Evolutionary conservation across 1,284 basidiomycete genomes (phyloP), one percentile per base, ranked within the genome.

Genomic region (Moniliella sp.): DNA sequence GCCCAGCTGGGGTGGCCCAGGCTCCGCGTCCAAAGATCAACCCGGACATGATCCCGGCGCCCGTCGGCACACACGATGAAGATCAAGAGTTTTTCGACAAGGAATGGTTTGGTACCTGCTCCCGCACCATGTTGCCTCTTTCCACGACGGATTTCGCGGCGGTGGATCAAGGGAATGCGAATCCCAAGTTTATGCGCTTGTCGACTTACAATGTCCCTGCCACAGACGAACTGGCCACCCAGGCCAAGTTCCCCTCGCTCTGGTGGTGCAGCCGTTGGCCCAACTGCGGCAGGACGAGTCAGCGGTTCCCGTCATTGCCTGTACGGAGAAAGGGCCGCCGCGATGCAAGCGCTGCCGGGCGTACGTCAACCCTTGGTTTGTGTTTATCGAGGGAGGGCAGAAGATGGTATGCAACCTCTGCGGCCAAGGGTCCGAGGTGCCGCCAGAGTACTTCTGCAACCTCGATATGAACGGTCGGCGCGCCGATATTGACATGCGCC

Each of bases 341-440:
- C 70, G 91, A 21, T 97, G 91, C 57, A 72, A 69, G 33, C 67
- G 71, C 27, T 97, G 91, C 62, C 69, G 82, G 45, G 81, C 71
- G 0, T 99, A 97, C 62, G 70, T 99, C 52, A 97, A 94, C 58
- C 76, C 86, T 0, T 97, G 84, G 84, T 83, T 77, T 55, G 67
- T 69, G 18, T 97, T 81, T 71, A 67, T 73, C 11, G 71, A 79
- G 21, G 81, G 80, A 5, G 91, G 91, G 2, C 71, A 72, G 40
- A 72, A 69, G 45, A 97, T 84, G 80, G 74, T 71, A 45, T 99
- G 91, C 62, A 97, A 94, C 65, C 61, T 99, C 3, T 99, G 91
- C 62, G 65, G 68, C 5, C 71, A 74, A 39, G 71, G 78, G 44
- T 84, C 79, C 13, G 69, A 75, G 65, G 83, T 56, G 5, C 39